phyloP scores from a whole-genome alignment of 78 protist genomes.

The Polysphondylium violaceum region DNA sequence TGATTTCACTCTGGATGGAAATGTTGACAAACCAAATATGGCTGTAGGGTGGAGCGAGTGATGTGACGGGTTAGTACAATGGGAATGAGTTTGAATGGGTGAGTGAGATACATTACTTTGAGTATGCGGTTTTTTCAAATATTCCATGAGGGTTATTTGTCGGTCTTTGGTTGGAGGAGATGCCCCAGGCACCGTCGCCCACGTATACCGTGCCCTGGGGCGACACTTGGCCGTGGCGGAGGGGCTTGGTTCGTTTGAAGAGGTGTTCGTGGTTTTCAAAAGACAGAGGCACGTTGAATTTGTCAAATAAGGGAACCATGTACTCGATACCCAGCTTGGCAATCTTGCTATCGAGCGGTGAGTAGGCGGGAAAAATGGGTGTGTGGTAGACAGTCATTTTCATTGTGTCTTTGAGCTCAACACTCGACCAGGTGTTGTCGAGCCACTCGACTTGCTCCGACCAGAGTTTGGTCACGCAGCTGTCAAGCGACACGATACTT shows the following conservation, averaged over 20 bases:
- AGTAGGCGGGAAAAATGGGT: slow-evolving; percentile 44
- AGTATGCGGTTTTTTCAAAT: no score
- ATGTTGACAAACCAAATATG: no score
- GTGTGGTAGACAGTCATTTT: slow-evolving; percentile 28
- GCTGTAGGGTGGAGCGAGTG: no score
- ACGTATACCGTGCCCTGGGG: slow-evolving; percentile 33
- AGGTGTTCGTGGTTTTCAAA: slow-evolving; percentile 72
- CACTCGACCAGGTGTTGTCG: background rate
- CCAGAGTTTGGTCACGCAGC: slow-evolving; percentile 45
- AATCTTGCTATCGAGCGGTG: background rate
- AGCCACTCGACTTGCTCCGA: slow-evolving; percentile 34
- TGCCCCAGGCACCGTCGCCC: slow-evolving; percentile 67
- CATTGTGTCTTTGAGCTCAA: background rate
- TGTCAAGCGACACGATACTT: slow-evolving; percentile 16
- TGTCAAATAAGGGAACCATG: slow-evolving; percentile 37
- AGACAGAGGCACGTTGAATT: slow-evolving; percentile 23
- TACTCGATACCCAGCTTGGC: background rate
- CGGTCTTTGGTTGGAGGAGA: background rate
- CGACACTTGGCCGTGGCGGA: background rate
- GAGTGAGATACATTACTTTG: no score
- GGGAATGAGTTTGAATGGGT: no score
- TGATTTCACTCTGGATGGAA: no score
- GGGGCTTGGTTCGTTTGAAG: slow-evolving; percentile 40
- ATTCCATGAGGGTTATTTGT: no score
- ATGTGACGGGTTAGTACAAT: no score